Evolutionary conservation across 768 basidiomycete species (phyloP).

Genomic region (Chalciporus chontae): DNA sequence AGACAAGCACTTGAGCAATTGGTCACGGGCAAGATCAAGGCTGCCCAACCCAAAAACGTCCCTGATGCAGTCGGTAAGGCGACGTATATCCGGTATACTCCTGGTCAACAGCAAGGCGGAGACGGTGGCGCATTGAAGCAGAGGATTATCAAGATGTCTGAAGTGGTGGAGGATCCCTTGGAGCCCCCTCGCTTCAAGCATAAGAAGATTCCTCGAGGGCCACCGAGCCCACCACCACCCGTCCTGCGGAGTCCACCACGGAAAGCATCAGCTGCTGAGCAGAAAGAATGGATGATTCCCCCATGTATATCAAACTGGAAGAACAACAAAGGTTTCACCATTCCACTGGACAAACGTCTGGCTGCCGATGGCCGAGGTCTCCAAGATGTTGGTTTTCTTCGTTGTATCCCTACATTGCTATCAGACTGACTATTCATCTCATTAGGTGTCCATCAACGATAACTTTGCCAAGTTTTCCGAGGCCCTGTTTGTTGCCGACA

Average conservation of each 20-base stretch:
- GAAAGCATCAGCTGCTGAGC: conserved; percentile 93
- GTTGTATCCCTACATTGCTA: neutral
- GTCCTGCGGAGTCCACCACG: conserved; percentile 93
- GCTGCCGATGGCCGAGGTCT: conserved; percentile 98
- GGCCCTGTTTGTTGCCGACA: conserved; percentile 90
- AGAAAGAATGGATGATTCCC: conserved; percentile 99
- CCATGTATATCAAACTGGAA: conserved; percentile 99
- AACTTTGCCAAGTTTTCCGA: conserved; percentile 99
- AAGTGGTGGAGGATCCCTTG: conserved; percentile 94
- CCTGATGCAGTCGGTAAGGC: conserved; percentile 82
- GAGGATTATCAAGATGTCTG: conserved; percentile 98
- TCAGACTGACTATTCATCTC: neutral
- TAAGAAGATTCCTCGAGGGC: conserved; percentile 97
- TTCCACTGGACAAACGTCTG: conserved; percentile 95
- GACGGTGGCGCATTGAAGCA: conserved; percentile 68
- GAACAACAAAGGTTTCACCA: conserved; percentile 99
- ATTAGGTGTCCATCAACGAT: conserved; percentile 94
- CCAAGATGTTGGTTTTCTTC: conserved; percentile 73
- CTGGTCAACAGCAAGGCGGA: conserved; percentile 77
- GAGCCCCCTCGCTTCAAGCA: conserved; percentile 98
- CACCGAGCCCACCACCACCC: conserved; percentile 94
- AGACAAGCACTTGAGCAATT: conserved; percentile 90
- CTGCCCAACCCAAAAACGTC: conserved; percentile 95
- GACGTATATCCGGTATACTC: conserved; percentile 93
- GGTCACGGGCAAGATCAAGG: conserved; percentile 95